Evolutionary conservation across 2,329 filamentous ascomycete genomes (phyloP), one percentile per base, ranked within the genome.

Genomic region (Diaporthe sp.): DNA sequence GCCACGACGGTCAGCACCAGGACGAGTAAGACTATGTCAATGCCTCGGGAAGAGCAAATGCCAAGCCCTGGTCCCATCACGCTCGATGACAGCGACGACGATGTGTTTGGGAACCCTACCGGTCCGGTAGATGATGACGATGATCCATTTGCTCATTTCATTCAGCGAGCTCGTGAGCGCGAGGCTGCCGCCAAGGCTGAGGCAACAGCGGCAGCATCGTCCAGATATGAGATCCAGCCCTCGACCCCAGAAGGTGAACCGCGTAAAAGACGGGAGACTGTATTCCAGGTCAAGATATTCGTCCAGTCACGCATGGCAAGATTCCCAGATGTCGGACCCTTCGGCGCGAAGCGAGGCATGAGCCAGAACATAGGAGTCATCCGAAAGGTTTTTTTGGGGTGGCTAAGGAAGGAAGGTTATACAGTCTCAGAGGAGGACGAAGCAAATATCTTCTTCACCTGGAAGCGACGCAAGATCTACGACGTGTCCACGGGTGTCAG

Each of bases 401-500:
- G 63, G 61, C 51, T 75, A 13, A 60, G 34, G 39, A 55, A 53
- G 13, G 5, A 28, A 6, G 57, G 49, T 1, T 31, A 20, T 25
- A 13, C 22, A 1, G 42, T 75, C 57, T 68, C 73, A 1, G 55
- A 67, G 0, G 78, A 82, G 3, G 85, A 89, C 3, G 82, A 88
- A 34, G 84, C 87, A 2, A 85, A 88, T 6, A 86, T 97, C 25
- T 93, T 97, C 79, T 88, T 98, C 73, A 97, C 94, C 0, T 98
- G 94, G 93, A 92, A 92, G 77, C 89, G 91, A 37, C 91, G 90
- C 75, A 90, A 91, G 76, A 84, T 98, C 4, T 98, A 94, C 81
- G 91, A 94, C 78, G 89, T 90, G n/a, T 94, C 94, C 7, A 96
- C 93, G 1, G 92, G 94, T 75, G 88, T 88, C 72, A 92, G 90